A percentile compares a stretch with the other conserved stretches of the same genome.
Conservation (phyloP, 495 filamentous ascomycete genomes). For the Parathielavia hyrcaniae region DNA sequence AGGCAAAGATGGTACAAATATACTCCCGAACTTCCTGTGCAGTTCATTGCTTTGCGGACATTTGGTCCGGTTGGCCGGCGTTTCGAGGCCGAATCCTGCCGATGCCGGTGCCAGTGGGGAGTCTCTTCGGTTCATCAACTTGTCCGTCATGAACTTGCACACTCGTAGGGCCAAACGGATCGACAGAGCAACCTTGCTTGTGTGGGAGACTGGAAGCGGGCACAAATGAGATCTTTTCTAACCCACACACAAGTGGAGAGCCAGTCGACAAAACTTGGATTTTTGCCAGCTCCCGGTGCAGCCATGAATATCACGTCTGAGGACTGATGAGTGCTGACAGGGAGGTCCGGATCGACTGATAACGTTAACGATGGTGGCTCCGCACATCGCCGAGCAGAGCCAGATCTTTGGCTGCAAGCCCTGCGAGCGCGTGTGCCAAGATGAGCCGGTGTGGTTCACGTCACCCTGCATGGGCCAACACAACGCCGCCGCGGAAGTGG, state of each 20-base stretch:
- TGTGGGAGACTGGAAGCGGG: not conserved
- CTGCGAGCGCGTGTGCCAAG: not conserved
- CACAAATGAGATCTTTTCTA: not conserved
- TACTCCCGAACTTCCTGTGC: not conserved
- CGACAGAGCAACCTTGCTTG: not conserved
- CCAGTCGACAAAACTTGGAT: not conserved
- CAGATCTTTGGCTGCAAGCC: not conserved
- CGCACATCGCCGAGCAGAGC: not conserved
- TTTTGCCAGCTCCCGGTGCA: no score
- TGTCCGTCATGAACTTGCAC: no score
- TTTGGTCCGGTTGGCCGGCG: not conserved
- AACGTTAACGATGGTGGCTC: not conserved
- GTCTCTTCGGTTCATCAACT: not conserved
- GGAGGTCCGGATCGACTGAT: no score
- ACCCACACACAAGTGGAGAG: no score
- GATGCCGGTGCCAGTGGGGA: not conserved
- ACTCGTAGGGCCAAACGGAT: conserved; percentile 2
- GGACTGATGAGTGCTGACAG: no score
- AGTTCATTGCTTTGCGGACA: not conserved
- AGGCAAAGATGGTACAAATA: not conserved
- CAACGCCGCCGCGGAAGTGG: not conserved
- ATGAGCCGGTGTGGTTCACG: not conserved
- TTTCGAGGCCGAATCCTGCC: not conserved
- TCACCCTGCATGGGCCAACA: conserved; percentile 10
- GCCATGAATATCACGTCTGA: no score